These are phyloP conservation scores for Ophiocordyceps unilateralis DNA, from an alignment of 2,329 filamentous ascomycete species.

Conservation along the genomic window DNA sequence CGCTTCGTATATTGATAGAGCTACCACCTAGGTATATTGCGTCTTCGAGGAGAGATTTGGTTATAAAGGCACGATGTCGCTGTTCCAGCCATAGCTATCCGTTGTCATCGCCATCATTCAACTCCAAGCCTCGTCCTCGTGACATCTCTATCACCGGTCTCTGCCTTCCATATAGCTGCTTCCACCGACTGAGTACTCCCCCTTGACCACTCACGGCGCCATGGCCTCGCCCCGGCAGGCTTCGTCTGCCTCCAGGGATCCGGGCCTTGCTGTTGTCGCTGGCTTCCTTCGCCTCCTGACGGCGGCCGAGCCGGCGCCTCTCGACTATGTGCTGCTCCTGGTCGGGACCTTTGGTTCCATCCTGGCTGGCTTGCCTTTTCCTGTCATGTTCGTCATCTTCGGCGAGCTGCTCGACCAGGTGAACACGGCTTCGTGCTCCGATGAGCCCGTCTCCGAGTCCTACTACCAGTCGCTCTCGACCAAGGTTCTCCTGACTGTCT, in stretches of 20 bases:
- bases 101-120: too few relatives aligned
- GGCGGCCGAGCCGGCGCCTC: slow-evolving; percentile 24
- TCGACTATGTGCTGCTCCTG: slow-evolving; percentile 24
- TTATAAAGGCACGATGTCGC: background rate
- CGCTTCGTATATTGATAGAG: background rate
- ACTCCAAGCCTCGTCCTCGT: too few relatives aligned
- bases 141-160: too few relatives aligned
- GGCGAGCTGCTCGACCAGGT: slow-evolving; percentile 45
- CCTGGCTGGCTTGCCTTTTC: slow-evolving; percentile 44
- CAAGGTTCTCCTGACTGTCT: slow-evolving; percentile 44
- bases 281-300: slow-evolving; percentile 26
- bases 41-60: background rate
- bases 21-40: too few relatives aligned
- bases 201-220: background rate
- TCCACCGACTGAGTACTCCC: too few relatives aligned
- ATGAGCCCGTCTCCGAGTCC: slow-evolving; percentile 3
- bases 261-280: slow-evolving; percentile 1
- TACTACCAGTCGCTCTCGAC: slow-evolving; percentile 24
- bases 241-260: background rate
- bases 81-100: too few relatives aligned
- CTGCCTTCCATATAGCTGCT: too few relatives aligned
- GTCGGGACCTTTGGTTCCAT: slow-evolving; percentile 28
- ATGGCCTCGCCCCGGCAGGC: background rate
- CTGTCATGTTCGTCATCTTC: slow-evolving; percentile 46
- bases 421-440: slow-evolving; percentile 34